Base-by-base conservation (phyloP, 169 alveolate species). In the Plasmodium gallinaceum region DNA sequence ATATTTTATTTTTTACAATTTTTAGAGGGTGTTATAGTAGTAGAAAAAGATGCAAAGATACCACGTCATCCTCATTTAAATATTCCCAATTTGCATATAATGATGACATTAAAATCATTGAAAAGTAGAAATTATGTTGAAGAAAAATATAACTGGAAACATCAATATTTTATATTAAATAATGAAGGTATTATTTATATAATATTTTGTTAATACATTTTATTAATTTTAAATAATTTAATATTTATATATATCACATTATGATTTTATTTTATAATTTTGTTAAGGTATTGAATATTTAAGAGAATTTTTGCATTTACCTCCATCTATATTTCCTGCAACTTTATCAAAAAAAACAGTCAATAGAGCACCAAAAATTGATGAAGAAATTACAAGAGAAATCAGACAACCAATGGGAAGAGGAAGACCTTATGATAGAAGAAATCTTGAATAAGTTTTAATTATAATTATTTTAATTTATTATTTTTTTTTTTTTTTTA, bases 251-350 rank as follows among this genome's bases (percentile, higher is more conserved):
- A 20, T 58, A 22, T 42, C 22, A 26, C 61, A 39, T 18, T 68
- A 14, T 61, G 32, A 12, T 8, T 7, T 7, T 6, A 18, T 71
- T 45, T 26, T 48, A 32, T 42, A 4, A 4, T 46, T 26, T 52
- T 43, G 9, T 5, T 32, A 32, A 86, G 92, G 98, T 51, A 93
- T 96, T 78, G 98, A 95, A 91, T 95, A 72, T 86, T 92, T 96
- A 22, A 96, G 98, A 42, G 96, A 94, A 62, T 93, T 80, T 91
- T 90, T 97, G 48, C 97, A 97, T 88, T 96, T 98, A 60, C 99
- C 99, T 9, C 95, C 98, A 51, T 95, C 97, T 39, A 97, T 96
- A 68, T 96, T 96, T 93, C 99, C 99, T 26, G 97, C 98, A 68
- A 98, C 99, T 48, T 96, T 95, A 91, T 96, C 99, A 70, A 96